These are phyloP conservation scores for Didymella keratinophila DNA, from an alignment of 2,329 filamentous ascomycete genomes.

Conservation along the genomic window DNA sequence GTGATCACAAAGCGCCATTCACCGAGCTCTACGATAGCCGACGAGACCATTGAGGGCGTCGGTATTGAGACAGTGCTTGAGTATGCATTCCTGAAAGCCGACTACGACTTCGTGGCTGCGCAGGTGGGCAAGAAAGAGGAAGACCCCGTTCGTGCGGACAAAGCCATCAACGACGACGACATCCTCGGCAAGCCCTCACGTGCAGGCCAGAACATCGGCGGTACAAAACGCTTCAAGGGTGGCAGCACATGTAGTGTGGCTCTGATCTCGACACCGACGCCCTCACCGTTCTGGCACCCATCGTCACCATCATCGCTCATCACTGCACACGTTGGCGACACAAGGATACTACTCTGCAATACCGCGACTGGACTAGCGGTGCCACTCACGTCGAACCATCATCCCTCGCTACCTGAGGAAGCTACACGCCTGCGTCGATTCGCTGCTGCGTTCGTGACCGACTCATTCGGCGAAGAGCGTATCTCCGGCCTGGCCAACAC, in stretches of 20 bases:
- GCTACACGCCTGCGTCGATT: constrained; percentile 84
- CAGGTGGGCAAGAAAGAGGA: constrained; percentile 82
- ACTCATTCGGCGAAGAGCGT: constrained; percentile 96
- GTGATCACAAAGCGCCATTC: constrained; percentile 37
- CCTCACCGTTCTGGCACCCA: constrained; percentile 95
- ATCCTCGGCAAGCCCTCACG: constrained; percentile 72
- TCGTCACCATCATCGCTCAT: constrained; percentile 82
- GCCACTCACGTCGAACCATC: constrained; percentile 88
- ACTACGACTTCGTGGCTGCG: constrained; percentile 91
- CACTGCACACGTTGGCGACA: constrained; percentile 92
- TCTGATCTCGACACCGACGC: constrained; percentile 89
- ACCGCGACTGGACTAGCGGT: constrained; percentile 81
- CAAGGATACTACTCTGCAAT: constrained; percentile 86
- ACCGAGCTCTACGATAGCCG: constrained; percentile 30
- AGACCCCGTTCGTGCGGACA: constrained; percentile 74
- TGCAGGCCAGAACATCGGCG: constrained; percentile 69
- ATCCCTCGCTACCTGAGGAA: constrained; percentile 87
- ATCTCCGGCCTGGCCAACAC: constrained; percentile 94
- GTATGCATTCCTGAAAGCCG: constrained; percentile 92
- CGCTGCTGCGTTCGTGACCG: constrained; percentile 85
- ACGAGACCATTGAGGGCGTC: constrained; percentile 54
- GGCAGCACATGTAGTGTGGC: constrained; percentile 91
- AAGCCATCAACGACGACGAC: constrained; percentile 84
- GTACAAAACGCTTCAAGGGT: constrained; percentile 82
- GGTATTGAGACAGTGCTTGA: constrained; percentile 81